Conservation (phyloP, 2,329 filamentous ascomycete species). For the Exophiala sideris region DNA sequence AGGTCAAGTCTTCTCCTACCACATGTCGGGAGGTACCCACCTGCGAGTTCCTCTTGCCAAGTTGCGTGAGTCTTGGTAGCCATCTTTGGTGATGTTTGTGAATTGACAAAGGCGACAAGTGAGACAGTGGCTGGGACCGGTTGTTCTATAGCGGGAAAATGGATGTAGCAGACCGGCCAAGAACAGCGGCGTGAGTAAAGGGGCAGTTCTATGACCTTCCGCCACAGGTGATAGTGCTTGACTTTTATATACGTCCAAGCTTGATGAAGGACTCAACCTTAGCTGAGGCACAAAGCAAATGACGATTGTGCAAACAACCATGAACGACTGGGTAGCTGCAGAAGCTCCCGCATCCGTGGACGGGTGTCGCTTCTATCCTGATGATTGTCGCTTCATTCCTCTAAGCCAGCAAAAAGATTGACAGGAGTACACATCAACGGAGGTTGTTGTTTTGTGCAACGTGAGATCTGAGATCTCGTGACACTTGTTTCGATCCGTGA, state of each 20-base stretch:
- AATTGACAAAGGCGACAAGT: neutral
- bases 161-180: neutral
- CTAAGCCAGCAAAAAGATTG: constrained; percentile 19
- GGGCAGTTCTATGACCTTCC: constrained; percentile 4
- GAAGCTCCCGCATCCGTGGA: constrained; percentile 18
- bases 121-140: neutral
- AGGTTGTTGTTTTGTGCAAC: constrained; percentile 17
- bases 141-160: neutral
- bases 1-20: constrained; percentile 1
- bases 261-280: constrained; percentile 6
- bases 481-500: constrained; percentile 18
- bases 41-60: constrained; percentile 57
- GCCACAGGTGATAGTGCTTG: neutral
- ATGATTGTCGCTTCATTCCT: constrained; percentile 19
- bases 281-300: constrained; percentile 7
- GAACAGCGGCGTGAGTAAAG: neutral
- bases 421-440: constrained; percentile 9
- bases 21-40: constrained; percentile 38
- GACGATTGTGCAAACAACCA: constrained; percentile 8
- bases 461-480: constrained; percentile 26
- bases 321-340: constrained; percentile 22
- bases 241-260: constrained; percentile 16
- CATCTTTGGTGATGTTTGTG: constrained; percentile 9
- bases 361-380: constrained; percentile 14
- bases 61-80: constrained; percentile 27